phyloP scores from a whole-genome alignment of 805 yeast genomes.

The Sungouiozyma ichnusensis region DNA sequence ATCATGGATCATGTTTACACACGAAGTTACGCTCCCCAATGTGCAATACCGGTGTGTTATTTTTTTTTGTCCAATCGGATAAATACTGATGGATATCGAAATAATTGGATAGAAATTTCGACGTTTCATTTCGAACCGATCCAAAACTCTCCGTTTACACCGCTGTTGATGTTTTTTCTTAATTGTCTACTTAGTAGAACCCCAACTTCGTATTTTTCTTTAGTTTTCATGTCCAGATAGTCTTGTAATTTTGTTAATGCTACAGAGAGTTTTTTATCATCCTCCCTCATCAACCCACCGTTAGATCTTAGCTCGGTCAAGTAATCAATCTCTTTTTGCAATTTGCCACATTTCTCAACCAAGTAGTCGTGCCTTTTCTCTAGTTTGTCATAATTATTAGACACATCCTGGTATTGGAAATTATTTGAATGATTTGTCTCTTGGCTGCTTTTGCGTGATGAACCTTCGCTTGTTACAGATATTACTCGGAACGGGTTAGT shows the following conservation, averaged over 20 bases:
- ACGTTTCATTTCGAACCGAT: conserved; percentile 21
- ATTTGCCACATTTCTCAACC: conserved; percentile 27
- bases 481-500: conserved; percentile 28
- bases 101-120: too few relatives aligned
- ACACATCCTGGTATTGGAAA: conserved; percentile 8
- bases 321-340: conserved; percentile 32
- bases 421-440: conserved; percentile 7
- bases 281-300: conserved; percentile 31
- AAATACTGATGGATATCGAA: too few relatives aligned
- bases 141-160: conserved; percentile 32
- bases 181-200: conserved; percentile 32
- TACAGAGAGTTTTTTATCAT: conserved; percentile 28
- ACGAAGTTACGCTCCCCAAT: too few relatives aligned
- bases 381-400: not conserved
- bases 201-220: conserved; percentile 36
- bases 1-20: too few relatives aligned
- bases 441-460: not conserved
- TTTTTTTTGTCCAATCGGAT: too few relatives aligned
- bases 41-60: too few relatives aligned
- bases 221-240: conserved; percentile 32
- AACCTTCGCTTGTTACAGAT: conserved; percentile 17
- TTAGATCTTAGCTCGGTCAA: conserved; percentile 27
- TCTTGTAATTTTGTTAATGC: conserved; percentile 32
- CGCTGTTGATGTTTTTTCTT: conserved; percentile 33
- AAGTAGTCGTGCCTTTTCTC: conserved; percentile 22